Base-by-base conservation (phyloP, 108 stramenopile species). In the Cyclotella sp. region DNA sequence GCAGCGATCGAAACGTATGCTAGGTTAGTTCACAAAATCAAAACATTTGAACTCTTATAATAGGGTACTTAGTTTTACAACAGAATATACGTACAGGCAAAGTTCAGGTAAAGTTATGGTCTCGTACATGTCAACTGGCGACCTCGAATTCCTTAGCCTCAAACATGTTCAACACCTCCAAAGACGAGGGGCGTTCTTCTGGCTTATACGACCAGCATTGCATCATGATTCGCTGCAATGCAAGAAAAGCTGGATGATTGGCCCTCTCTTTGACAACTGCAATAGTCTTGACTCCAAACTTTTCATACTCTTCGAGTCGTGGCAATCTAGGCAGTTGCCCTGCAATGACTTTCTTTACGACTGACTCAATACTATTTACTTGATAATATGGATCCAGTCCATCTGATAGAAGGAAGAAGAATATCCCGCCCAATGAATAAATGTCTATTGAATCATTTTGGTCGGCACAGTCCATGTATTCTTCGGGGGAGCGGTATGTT, bases 191-290 rank as follows among this genome's bases (percentile, higher is more conserved):
- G 4, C 76, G 57, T 28, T 77, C 68, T 52, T 70, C 24, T 47
- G 60, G 39, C 28, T 70, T 52, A 15, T 53, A 63, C 22, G 49
- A 51, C 62, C 59, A 57, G 42, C 75, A 76, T 46, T 58, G 8
- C 34, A 47, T 34, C 66, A 68, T 67, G 14, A 76, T 57, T 42
- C 68, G 46, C 58, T 19, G 44, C 39, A 76, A 76, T 3, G 75
- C 75, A 44, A 49, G 40, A 47, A 34, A 68, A 11, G 75, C 75
- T 24, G 75, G 75, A 76, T 76, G 74, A 12, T 43, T 54, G 24
- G 19, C 59, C 34, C 61, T 29, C 18, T 47, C 16, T 22, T 42
- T 22, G 15, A 41, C 41, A 9, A 27, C 28, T 54, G 44, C 47
- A 42, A 19, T 18, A 42, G 44, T 57, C 22, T 66, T 0, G 14